A percentile compares a stretch with the other conserved stretches of the same genome.
phyloP scores from a whole-genome alignment of 768 basidiomycete species.

The Collybiopsis confluens region DNA sequence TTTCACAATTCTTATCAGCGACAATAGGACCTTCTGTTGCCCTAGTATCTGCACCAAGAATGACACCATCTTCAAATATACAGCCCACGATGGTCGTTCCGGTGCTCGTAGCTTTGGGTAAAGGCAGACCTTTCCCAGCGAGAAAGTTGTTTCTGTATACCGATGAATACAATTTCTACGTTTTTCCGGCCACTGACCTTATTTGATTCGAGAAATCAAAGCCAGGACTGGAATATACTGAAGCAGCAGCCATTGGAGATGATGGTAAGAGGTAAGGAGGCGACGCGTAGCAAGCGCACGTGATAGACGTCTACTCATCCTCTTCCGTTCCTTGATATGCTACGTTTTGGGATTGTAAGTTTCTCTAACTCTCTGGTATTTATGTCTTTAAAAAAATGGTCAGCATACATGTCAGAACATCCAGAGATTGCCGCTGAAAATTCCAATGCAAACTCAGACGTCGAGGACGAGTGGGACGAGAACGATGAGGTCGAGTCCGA shows the following conservation, averaged over 20 bases:
- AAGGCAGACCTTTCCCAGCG: conserved; percentile 60
- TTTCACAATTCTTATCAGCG: conserved; percentile 99
- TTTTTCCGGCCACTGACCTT: conserved; percentile 36
- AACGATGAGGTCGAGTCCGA: conserved; percentile 41
- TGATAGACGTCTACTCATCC: neutral
- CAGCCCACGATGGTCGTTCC: conserved; percentile 99
- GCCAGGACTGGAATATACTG: conserved; percentile 49
- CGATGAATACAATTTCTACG: neutral
- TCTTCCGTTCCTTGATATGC: too few relatives aligned
- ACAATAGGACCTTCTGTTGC: conserved; percentile 94
- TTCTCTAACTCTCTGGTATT: too few relatives aligned
- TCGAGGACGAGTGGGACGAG: conserved; percentile 33
- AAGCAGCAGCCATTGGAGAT: conserved; percentile 40
- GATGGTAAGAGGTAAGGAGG: neutral
- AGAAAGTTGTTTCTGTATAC: conserved; percentile 68
- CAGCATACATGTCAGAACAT: neutral
- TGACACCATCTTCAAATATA: conserved; percentile 86
- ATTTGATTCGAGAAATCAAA: conserved; percentile 78
- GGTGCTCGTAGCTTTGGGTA: conserved; percentile 85
- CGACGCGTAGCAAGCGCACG: neutral
- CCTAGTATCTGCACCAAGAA: conserved; percentile 94
- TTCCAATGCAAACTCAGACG: neutral
- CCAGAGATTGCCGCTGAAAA: neutral
- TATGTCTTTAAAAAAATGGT: too few relatives aligned
- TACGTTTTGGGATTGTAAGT: too few relatives aligned